Evolutionary conservation across 1,139 yeast species (phyloP).

Genomic region (Zygosaccharomyces pseudobailii): DNA sequence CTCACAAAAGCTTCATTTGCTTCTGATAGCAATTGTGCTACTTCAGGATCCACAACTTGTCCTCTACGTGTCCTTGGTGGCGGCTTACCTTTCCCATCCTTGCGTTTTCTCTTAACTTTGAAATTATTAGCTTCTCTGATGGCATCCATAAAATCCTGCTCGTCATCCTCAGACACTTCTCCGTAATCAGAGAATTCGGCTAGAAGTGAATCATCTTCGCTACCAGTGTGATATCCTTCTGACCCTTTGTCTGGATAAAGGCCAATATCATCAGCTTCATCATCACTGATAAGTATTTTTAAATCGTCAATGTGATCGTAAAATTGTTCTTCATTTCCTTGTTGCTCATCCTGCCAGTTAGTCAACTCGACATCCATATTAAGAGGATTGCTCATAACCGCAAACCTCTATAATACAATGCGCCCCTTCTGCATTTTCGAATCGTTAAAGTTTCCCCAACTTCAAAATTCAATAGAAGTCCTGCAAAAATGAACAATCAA

Average conservation of each 20-base stretch:
- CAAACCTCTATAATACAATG: not conserved
- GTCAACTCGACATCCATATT: constrained; percentile 14
- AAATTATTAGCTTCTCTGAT: constrained; percentile 60
- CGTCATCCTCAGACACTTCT: constrained; percentile 36
- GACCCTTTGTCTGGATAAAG: constrained; percentile 18
- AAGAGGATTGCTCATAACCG: not conserved
- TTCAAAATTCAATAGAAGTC: not conserved
- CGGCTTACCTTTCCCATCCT: constrained; percentile 34
- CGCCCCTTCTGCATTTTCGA: not conserved
- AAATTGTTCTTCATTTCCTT: constrained; percentile 28
- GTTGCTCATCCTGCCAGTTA: constrained; percentile 10
- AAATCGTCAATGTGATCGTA: constrained; percentile 29
- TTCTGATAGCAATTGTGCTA: constrained; percentile 54
- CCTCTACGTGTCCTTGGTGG: constrained; percentile 36
- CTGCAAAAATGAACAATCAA: not conserved
- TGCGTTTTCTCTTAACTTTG: constrained; percentile 44
- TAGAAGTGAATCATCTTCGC: constrained; percentile 28
- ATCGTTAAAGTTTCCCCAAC: not conserved
- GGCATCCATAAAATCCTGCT: constrained; percentile 52
- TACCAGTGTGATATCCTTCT: constrained; percentile 22
- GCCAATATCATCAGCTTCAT: constrained; percentile 10
- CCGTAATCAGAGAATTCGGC: constrained; percentile 38
- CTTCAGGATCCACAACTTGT: constrained; percentile 64
- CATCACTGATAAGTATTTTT: constrained; percentile 15
- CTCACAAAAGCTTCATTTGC: constrained; percentile 80